phyloP scores from a whole-genome alignment of 73 alveolate genomes.

The Durusdinium trenchii region DNA sequence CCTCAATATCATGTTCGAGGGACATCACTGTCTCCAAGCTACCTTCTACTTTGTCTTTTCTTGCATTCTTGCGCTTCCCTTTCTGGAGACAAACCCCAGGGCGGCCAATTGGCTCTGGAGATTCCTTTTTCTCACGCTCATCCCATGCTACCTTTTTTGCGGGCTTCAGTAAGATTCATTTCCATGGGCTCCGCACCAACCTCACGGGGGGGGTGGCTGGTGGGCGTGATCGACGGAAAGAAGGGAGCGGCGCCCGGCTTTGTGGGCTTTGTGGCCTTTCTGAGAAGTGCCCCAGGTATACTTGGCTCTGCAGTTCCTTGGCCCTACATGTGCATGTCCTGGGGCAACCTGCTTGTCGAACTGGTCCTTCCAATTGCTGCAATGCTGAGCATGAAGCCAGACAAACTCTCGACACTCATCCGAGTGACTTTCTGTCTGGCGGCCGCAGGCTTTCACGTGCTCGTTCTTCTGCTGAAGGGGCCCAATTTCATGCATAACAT shows the following conservation, averaged over 20 bases:
- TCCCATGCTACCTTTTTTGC: neutral
- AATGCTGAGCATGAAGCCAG: neutral
- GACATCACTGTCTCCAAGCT: neutral
- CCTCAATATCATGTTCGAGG: neutral
- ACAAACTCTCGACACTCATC: neutral
- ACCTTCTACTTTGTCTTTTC: neutral
- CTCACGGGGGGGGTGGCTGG: neutral
- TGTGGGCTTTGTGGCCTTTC: neutral
- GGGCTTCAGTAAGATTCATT: neutral
- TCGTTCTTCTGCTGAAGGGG: neutral
- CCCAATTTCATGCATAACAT: neutral
- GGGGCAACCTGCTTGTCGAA: neutral
- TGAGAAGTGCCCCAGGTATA: neutral
- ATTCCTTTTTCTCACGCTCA: neutral
- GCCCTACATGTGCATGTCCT: neutral
- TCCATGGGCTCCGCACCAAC: neutral
- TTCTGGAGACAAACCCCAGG: neutral
- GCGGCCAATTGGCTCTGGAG: neutral
- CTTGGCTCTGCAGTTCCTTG: neutral
- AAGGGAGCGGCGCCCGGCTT: neutral
- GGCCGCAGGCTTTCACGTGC: neutral
- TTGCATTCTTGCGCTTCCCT: neutral
- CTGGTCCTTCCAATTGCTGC: neutral
- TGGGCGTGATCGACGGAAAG: neutral
- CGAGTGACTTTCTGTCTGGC: neutral